Percentiles rank a stretch among this genome's conserved stretches.
These are phyloP conservation scores for Articulospora tetracladia DNA, from an alignment of 495 filamentous ascomycete species.

Conservation along the genomic window DNA sequence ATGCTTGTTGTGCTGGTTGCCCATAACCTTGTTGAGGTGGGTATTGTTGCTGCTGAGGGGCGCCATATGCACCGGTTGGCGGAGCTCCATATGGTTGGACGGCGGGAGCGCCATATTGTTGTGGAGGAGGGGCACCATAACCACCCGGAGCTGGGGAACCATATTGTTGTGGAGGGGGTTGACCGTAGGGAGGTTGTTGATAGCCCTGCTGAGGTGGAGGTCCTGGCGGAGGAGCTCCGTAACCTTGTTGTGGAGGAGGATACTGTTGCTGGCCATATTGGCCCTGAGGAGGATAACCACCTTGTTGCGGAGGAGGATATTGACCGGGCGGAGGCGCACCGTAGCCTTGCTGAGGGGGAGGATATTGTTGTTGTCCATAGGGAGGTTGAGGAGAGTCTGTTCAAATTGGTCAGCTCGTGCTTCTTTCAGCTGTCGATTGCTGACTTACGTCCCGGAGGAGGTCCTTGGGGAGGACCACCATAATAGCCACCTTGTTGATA, in stretches of 20 bases:
- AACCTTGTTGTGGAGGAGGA: conserved; percentile 12
- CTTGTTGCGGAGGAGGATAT: conserved; percentile 1
- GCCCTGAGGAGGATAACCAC: conserved; percentile 3
- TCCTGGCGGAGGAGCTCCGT: conserved; percentile 18
- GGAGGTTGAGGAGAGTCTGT: conserved; percentile 20
- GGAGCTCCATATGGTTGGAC: conserved; percentile 26
- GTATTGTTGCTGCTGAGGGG: conserved; percentile 34
- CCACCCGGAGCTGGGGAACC: conserved; percentile 6
- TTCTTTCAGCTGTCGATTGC: background rate
- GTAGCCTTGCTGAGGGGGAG: conserved; percentile 12
- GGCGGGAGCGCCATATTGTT: conserved; percentile 31
- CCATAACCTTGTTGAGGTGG: conserved; percentile 38
- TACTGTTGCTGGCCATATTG: conserved; percentile 4
- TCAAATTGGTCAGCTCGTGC: background rate
- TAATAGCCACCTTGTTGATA: conserved; percentile 10
- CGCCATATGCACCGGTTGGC: conserved; percentile 26
- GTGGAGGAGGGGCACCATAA: conserved; percentile 22
- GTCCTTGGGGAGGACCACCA: conserved; percentile 12
- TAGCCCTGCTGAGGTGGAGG: conserved; percentile 25
- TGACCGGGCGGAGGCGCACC: conserved; percentile 12
- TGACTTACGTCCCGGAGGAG: conserved; percentile 19
- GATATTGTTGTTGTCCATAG: conserved; percentile 21
- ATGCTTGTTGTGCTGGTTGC: conserved; percentile 36
- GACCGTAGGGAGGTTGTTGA: conserved; percentile 18
- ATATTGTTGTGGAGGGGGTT: conserved; percentile 20